A percentile compares a stretch with the other conserved stretches of the same genome.
These are phyloP conservation scores for Brassica napus DNA, from an alignment of 345 rosid genomes.

Conservation along the genomic window Da-Ae NC_063434.1:10972501-10973000, in stretches of 20 bases:
- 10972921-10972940: neutral
- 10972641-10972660: slow-evolving; percentile 93
- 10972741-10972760: slow-evolving; percentile 87
- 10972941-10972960: neutral
- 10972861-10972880: slow-evolving; percentile 95
- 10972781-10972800: slow-evolving; percentile 75
- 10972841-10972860: slow-evolving; percentile 89
- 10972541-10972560: slow-evolving; percentile 1
- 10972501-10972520: slow-evolving; percentile 8
- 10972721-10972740: slow-evolving; percentile 98
- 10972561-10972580: slow-evolving; percentile 28
- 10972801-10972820: slow-evolving; percentile 84
- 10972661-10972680: slow-evolving; percentile 98
- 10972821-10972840: slow-evolving; percentile 80
- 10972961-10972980: no score
- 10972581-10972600: slow-evolving; percentile 61
- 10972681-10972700: slow-evolving; percentile 90
- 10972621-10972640: slow-evolving; percentile 98
- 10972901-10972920: slow-evolving; percentile 63
- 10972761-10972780: slow-evolving; percentile 81
- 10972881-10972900: slow-evolving; percentile 89
- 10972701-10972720: slow-evolving; percentile 71
- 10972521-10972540: slow-evolving; percentile 5
- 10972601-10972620: slow-evolving; percentile 96
- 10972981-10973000: slow-evolving; percentile 18